Evolutionary conservation across 768 basidiomycete species (phyloP), one percentile per base, ranked within the genome.

Genomic region (Macrolepiota fuliginosa): DNA sequence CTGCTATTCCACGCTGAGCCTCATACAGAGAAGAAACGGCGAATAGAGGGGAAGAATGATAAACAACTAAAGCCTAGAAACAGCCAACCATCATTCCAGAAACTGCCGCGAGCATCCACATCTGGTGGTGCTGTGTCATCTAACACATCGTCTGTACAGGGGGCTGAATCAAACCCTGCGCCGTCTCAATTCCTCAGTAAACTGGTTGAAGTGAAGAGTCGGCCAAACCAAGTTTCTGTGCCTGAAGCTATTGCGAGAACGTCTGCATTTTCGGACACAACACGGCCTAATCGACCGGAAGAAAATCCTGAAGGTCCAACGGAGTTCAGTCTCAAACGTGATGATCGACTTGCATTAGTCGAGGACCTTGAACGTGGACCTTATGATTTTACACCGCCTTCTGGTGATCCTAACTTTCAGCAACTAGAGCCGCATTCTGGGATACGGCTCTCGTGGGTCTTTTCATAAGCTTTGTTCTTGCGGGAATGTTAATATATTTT

Each of bases 381-480:
- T 7, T 79, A 79, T 53, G 87, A 94, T 40, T 90, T 92, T 71
- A 84, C 76, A 13, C 77, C 91, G 15, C 83, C 86, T 0, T 75
- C 77, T 36, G 89, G 91, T 22, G 94, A 96, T 69, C 90, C 91
- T 0, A 67, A 77, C 15, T 99, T 96, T 68, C 79, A 89, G 64
- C 82, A 77, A 54, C 71, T 95, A 4, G 97, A 99, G 71, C 97
- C 97, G 0, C 91, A 97, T 74, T 96, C 94, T 29, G 85, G 89
- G 4, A 96, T 98, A 53, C 82, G 88, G 54, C 79, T 99, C 25
- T 79, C 74, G 96, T 97, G 69, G 61, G 92, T 82, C 27, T 9
- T 62, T 50, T 58, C 13, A 25, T 24, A n/a, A 19, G 54, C 32
- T 17, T 55, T 17, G 42, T 10, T 65, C 19, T 56, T 37, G 54